Percentiles rank a stretch among this genome's conserved stretches.
Conservation (phyloP, 768 basidiomycete species). For the Leucocoprinus leucothites region DNA sequence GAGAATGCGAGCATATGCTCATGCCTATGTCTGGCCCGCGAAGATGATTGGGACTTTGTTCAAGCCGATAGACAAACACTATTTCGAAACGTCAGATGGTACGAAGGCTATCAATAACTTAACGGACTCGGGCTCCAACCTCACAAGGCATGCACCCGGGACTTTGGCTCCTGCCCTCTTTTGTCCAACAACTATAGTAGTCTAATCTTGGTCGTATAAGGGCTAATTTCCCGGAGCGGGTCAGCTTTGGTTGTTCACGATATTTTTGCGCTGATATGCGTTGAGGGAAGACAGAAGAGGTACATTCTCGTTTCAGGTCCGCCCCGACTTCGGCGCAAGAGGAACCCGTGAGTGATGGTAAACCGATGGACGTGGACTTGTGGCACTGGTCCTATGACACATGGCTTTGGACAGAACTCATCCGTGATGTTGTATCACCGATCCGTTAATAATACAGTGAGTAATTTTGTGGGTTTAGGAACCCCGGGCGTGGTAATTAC, state of each 20-base stretch:
- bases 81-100: background rate
- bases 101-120: background rate
- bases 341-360: slow-evolving; percentile 7
- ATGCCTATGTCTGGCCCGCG: background rate
- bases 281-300: background rate
- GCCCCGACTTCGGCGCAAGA: slow-evolving; percentile 8
- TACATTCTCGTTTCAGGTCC: background rate
- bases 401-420: background rate
- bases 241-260: background rate
- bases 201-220: background rate
- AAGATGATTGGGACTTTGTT: too few relatives aligned
- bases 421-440: slow-evolving; percentile 10
- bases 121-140: background rate
- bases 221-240: background rate
- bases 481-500: background rate
- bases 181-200: background rate
- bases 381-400: slow-evolving; percentile 7
- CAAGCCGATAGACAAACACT: background rate
- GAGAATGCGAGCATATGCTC: background rate
- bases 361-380: background rate
- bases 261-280: background rate
- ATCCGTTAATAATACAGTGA: background rate
- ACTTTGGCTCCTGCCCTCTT: background rate
- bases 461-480: background rate
- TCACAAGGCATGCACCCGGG: background rate